A percentile compares a stretch with the other conserved stretches of the same genome.
Evolutionary conservation across 78 protist genomes (phyloP).

Genomic region (Bodo saltans): DNA sequence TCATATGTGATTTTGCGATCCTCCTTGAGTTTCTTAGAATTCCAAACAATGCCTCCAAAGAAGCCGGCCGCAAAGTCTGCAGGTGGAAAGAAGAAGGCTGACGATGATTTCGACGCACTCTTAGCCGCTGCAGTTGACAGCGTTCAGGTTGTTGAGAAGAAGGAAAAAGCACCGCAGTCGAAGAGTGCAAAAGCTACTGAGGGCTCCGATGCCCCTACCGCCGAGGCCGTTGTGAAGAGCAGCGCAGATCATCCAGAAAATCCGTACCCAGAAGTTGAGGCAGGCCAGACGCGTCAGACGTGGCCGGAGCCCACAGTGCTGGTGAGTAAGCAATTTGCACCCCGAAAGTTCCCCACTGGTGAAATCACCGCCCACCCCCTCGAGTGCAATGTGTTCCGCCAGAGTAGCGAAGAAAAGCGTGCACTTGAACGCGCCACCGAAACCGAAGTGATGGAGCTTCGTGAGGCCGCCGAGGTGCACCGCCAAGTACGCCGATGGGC

Average conservation of each 20-base stretch:
- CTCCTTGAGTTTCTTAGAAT: too few relatives aligned
- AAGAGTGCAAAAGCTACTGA: not conserved
- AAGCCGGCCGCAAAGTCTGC: not conserved
- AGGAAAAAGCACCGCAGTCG: not conserved
- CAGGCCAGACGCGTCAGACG: slow-evolving; percentile 33
- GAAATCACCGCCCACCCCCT: slow-evolving; percentile 41
- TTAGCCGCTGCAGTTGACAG: not conserved
- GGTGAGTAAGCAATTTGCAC: slow-evolving; percentile 43
- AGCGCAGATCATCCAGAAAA: slow-evolving; percentile 1
- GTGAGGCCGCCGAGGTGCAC: slow-evolving; percentile 91
- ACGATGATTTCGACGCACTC: not conserved
- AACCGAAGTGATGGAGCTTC: slow-evolving; percentile 53
- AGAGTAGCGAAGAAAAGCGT: slow-evolving; percentile 71
- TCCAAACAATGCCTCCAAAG: too few relatives aligned
- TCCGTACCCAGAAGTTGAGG: not conserved
- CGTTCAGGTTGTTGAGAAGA: slow-evolving; percentile 6
- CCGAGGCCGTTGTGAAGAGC: slow-evolving; percentile 4
- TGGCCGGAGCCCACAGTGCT: slow-evolving; percentile 64
- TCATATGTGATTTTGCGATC: too few relatives aligned
- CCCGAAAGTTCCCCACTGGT: slow-evolving; percentile 44
- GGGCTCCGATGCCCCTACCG: not conserved
- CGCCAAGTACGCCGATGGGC: slow-evolving; percentile 68
- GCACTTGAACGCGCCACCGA: slow-evolving; percentile 50
- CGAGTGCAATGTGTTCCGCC: slow-evolving; percentile 52
- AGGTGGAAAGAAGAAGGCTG: not conserved